Conservation (phyloP, 768 basidiomycete genomes). For the Suillus alpinus region DNA sequence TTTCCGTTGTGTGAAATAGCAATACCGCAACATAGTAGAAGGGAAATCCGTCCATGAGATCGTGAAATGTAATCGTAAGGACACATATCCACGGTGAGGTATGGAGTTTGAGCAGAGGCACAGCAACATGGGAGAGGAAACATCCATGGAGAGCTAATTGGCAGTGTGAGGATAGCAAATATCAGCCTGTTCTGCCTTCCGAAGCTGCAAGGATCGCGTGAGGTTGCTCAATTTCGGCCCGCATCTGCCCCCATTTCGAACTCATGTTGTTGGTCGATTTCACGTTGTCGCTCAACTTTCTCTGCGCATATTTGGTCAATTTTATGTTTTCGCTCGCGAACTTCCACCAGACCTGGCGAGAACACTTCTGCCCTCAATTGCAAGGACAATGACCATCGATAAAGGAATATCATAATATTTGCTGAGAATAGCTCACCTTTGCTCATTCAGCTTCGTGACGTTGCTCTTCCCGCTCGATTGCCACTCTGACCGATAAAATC, state of each 20-base stretch:
- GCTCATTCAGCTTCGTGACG: background rate
- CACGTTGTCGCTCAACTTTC: too few species aligned
- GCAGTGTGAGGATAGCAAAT: background rate
- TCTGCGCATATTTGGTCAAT: background rate
- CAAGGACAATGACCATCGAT: background rate
- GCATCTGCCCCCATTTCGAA: background rate
- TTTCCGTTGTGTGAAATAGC: too few species aligned
- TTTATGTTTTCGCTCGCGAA: background rate
- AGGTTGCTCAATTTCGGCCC: background rate
- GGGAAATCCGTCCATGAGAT: background rate
- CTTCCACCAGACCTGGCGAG: background rate
- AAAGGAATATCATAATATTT: background rate
- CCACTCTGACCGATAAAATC: background rate
- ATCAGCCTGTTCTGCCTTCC: too few species aligned
- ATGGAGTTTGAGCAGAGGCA: background rate
- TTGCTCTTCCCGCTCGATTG: background rate
- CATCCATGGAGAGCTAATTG: background rate
- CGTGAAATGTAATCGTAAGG: background rate
- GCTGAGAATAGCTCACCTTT: background rate
- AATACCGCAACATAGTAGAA: too few species aligned
- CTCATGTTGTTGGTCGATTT: too few species aligned
- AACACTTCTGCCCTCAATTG: background rate
- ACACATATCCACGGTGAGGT: background rate
- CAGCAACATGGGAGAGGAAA: background rate
- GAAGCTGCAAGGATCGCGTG: background rate